Evolutionary conservation across 768 basidiomycete genomes (phyloP).

Genomic region (Russula brevipes): DNA sequence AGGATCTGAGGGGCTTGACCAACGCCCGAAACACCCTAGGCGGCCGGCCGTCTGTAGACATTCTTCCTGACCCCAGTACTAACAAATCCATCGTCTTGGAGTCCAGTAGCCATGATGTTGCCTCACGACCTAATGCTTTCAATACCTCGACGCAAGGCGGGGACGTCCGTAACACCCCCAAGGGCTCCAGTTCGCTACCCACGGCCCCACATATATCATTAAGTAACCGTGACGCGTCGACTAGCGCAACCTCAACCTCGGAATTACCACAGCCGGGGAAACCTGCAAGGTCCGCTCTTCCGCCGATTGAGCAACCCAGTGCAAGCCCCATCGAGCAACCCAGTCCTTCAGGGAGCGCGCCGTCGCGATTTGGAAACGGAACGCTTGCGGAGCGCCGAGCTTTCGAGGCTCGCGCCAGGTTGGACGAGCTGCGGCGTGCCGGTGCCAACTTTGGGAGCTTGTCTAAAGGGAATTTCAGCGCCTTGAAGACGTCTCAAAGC

Average conservation of each 20-base stretch:
- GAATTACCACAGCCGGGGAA: background rate
- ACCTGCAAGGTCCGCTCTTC: background rate
- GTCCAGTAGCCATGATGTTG: background rate
- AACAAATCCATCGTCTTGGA: background rate
- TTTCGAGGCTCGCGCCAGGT: constrained; percentile 14
- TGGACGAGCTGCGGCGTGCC: constrained; percentile 15
- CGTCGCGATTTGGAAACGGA: background rate
- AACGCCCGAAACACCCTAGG: background rate
- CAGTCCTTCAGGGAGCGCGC: background rate
- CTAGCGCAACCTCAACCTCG: background rate
- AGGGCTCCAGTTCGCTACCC: background rate
- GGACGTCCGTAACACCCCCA: background rate
- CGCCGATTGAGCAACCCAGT: background rate
- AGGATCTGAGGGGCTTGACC: background rate
- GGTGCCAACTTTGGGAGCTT: background rate
- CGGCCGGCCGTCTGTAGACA: background rate
- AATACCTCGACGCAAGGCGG: background rate
- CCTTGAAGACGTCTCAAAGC: background rate
- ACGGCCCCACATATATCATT: background rate
- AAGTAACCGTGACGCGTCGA: background rate
- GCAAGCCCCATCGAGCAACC: background rate
- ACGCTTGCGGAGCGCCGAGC: constrained; percentile 17
- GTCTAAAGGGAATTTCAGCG: background rate
- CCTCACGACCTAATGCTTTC: background rate
- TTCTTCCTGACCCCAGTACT: background rate